Percentiles rank a stretch among this genome's conserved stretches.
Conservation (phyloP, 306 rosid genomes). For the Quercus bicolor region DNA sequence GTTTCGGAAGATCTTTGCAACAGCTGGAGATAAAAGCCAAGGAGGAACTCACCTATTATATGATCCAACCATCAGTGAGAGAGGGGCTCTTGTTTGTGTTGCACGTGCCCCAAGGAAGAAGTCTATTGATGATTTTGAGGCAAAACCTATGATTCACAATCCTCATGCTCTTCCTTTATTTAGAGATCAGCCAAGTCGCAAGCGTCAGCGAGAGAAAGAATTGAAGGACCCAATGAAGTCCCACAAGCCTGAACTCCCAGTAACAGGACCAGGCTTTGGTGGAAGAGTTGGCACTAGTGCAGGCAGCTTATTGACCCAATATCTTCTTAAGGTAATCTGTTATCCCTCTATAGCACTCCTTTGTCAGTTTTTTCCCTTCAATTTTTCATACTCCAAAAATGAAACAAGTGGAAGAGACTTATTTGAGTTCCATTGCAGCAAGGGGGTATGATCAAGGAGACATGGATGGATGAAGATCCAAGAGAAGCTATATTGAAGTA, state of each 20-base stretch:
- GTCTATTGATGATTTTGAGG: conserved; percentile 83
- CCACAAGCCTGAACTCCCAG: conserved; percentile 95
- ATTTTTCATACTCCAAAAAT: conserved; percentile 6
- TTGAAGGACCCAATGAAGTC: conserved; percentile 91
- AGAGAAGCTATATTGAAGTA: conserved; percentile 93
- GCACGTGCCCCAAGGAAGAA: conserved; percentile 94
- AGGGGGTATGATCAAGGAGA: conserved; percentile 97
- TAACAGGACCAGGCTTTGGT: conserved; percentile 95
- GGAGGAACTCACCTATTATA: conserved; percentile 88
- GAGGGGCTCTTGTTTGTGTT: conserved; percentile 97
- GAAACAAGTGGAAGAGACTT: conserved; percentile 21
- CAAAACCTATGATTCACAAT: conserved; percentile 85
- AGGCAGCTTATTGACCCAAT: conserved; percentile 96
- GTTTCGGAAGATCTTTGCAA: conserved; percentile 65
- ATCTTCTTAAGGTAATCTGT: conserved; percentile 71
- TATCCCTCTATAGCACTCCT: neutral
- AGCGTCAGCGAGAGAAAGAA: conserved; percentile 80
- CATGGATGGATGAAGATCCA: conserved; percentile 99
- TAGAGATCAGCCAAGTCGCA: conserved; percentile 92
- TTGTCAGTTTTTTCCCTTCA: neutral
- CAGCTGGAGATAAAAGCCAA: conserved; percentile 83
- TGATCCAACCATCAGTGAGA: conserved; percentile 84
- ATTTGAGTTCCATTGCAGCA: conserved; percentile 52
- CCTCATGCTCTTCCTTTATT: conserved; percentile 92
- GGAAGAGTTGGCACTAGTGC: conserved; percentile 85